Evolutionary conservation across 345 rosid genomes (phyloP), one percentile per base, ranked within the genome.

Genomic region (Eucalyptus regnans): DNA sequence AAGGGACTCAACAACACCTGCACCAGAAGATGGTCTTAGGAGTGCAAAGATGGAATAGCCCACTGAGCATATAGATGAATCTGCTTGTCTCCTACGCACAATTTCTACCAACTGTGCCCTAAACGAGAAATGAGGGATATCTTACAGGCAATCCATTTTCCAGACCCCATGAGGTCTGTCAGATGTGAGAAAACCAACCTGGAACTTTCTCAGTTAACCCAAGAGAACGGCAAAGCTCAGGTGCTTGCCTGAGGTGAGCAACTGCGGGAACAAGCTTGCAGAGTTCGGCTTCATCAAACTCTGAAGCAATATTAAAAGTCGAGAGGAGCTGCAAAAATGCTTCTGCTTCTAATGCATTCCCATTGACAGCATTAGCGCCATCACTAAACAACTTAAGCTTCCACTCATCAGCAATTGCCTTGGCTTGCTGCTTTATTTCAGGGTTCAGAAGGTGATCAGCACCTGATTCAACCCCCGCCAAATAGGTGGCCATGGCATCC

Each of bases 361-460:
- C 94, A 93, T 92, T 91, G 93, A 92, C 90, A 93, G 94, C 92
- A 88, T 89, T 93, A 90, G 48, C 88, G 92, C 91, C 93, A 80
- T 88, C 92, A 90, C 88, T 89, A 92, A 91, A 91, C 95, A 95
- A 94, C 90, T 91, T 94, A 87, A 93, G 94, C 92, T 91, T 94
- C 97, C 97, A 95, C 91, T 92, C 91, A 91, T 92, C 92, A 86
- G 96, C 95, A 91, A 95, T 93, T 91, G 93, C 95, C 97, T 93
- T 95, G 91, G 97, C 97, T 93, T 91, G 94, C 93, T 89, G 93
- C 93, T 92, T 95, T 87, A 89, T 93, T 90, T 93, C 94, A 92
- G 92, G 93, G 93, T 91, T 93, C 92, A 92, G 88, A 92, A 91
- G 94, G 95, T 91, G 92, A 91, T 90, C 92, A 89, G 92, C 94